Conservation (phyloP, 371 early-diverging fungal genomes). For the Apophysomyces variabilis region DNA sequence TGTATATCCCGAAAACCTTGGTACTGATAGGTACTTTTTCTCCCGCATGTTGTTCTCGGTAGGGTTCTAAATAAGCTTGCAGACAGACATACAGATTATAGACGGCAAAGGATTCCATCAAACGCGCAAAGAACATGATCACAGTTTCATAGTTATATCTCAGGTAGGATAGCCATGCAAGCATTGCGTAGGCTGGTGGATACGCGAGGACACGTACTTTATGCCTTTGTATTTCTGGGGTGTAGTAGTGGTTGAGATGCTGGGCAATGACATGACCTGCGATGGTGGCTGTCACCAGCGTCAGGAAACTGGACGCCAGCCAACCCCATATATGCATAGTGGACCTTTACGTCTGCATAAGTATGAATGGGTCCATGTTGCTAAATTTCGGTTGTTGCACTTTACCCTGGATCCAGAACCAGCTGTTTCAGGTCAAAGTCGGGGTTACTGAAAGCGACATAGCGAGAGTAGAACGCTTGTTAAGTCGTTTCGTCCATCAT, state of each 20-base stretch:
- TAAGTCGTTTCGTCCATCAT: not conserved
- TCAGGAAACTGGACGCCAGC: conserved; percentile 20
- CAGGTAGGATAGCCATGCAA: conserved; percentile 24
- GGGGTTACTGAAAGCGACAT: conserved; percentile 11
- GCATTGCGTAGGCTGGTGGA: conserved; percentile 21
- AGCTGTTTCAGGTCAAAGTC: conserved; percentile 18
- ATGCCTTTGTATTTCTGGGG: conserved; percentile 24
- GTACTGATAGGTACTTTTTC: conserved; percentile 12
- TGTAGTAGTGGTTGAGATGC: conserved; percentile 17
- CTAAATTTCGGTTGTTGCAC: not conserved
- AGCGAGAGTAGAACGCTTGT: not conserved
- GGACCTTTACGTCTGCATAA: conserved; percentile 8
- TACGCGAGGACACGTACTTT: conserved; percentile 28
- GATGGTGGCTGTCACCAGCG: conserved; percentile 10
- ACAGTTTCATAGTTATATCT: conserved; percentile 20
- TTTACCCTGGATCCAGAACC: conserved; percentile 19
- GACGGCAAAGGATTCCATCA: conserved; percentile 27
- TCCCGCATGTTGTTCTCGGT: conserved; percentile 18
- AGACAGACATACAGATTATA: conserved; percentile 26
- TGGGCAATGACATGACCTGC: conserved; percentile 16
- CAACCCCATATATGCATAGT: conserved; percentile 25
- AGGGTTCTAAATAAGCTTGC: conserved; percentile 24
- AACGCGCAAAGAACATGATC: conserved; percentile 22
- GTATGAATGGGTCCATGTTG: not conserved
- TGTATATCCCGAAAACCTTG: conserved; percentile 22